Evolutionary conservation across 108 stramenopile species (phyloP), one percentile per base, ranked within the genome.

Genomic region (Nitzschia sp.): DNA sequence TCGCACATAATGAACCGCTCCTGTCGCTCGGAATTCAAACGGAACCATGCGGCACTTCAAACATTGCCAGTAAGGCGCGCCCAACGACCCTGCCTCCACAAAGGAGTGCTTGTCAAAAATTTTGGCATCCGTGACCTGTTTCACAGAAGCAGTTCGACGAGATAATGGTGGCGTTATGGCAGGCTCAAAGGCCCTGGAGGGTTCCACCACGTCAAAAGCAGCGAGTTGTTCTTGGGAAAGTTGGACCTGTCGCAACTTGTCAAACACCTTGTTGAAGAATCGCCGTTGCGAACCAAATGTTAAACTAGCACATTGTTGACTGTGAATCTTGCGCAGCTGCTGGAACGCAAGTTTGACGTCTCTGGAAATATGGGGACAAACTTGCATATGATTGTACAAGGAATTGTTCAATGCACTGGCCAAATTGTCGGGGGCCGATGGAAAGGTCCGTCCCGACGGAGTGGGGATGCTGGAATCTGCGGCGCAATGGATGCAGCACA

Each of bases 361-460:
- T 0, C 40, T 57, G 6, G 75, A 53, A 3, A 82, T 41, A 37
- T 63, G 61, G 7, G 68, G 65, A 63, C 84, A 85, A 29, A 41
- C 52, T 40, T 71, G 75, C 58, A 85, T 69, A 70, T 85, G 84
- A 25, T 82, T 77, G 70, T 82, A 80, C 50, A 79, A 50, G 26
- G 75, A 73, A 24, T 71, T 48, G 46, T 85, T 85, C 29, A 85
- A 64, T 17, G 80, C 72, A 42, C 74, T 69, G 17, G 84, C 84
- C 60, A 77, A 65, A 62, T 85, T 85, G 65, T 85, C 84, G 0
- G 84, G 78, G 19, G 79, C 76, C 0, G 77, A 73, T 12, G 84
- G 80, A 57, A 82, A 85, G 8, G 80, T 61, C 15, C 84, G 67
- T 25, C 84, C 80, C 8, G 72, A 76, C 7, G 56, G 48, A 15